Evolutionary conservation across 768 basidiomycete genomes (phyloP).

Genomic region (Tulasnella sp.): DNA sequence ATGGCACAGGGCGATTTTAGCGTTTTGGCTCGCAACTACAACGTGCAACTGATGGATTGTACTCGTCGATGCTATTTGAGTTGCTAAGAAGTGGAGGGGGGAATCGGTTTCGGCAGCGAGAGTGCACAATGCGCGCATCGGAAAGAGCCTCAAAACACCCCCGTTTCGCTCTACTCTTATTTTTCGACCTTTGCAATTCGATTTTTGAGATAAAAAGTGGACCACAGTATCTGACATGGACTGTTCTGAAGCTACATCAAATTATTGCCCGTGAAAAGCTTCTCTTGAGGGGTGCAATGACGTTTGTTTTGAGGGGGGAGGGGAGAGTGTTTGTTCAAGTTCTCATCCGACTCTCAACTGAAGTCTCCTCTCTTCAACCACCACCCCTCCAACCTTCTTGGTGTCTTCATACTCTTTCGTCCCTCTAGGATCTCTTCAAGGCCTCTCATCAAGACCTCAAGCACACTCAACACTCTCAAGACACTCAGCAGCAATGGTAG

Average conservation of each 20-base stretch:
- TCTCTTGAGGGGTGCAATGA: background rate
- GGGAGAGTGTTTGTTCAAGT: constrained; percentile 1
- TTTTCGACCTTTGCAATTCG: background rate
- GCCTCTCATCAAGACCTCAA: background rate
- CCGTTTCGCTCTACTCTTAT: background rate
- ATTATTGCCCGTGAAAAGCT: background rate
- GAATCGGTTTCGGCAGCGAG: background rate
- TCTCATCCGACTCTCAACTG: constrained; percentile 1
- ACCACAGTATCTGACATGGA: background rate
- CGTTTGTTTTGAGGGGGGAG: constrained; percentile 3
- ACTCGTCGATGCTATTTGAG: background rate
- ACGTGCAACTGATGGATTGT: background rate
- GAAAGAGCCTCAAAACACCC: background rate
- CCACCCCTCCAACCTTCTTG: background rate
- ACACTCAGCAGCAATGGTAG: background rate
- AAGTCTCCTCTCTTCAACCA: constrained; percentile 3
- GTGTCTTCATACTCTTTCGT: background rate
- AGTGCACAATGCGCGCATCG: background rate
- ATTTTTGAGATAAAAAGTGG: background rate
- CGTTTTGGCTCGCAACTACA: background rate
- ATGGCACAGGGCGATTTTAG: background rate
- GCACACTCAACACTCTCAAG: background rate
- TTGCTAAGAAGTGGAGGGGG: background rate
- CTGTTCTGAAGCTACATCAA: background rate
- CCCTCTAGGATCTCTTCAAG: background rate